Evolutionary conservation across 2,329 filamentous ascomycete species (phyloP), one percentile per base, ranked within the genome.

Genomic region (Ophiosphaerella narmari): DNA sequence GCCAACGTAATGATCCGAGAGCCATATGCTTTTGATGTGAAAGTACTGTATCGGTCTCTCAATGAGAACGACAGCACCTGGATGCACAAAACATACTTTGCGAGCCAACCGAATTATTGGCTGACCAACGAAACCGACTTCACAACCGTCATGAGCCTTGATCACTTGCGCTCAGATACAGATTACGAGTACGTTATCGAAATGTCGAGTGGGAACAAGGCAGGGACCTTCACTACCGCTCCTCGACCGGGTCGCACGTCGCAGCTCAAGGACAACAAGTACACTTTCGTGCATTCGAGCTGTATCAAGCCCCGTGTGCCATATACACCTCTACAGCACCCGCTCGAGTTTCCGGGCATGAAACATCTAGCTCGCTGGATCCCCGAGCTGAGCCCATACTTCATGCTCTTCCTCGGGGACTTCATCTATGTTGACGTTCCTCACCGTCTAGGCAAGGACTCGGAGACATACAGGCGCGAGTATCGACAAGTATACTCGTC

Each of bases 401-500:
- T 86, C 59, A 86, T 86, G 83, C 74, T 86, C 14, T 86, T 86
- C 73, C 79, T 95, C 0, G 90, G 91, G 32, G 90, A 95, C 65
- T 95, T 94, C 68, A 93, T 95, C 67, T 95, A 95, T 67, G 83
- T 90, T 32, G 94, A 99, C 65, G 93, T 97, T 0, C 93, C 93
- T 0, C 81, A 85, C 40, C 85, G 88, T 8, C 88, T 92, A 68
- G 91, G 91, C 9, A 85, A 82, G 35, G 81, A 84, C 0, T 77
- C 81, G 1, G 86, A 90, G 46, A 86, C 91, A 64, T 99, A 97
- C 71, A 85, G 92, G 42, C 85, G 90, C 67, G 91, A 97, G 68
- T 99, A 99, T 68, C 87, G 93, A 16, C 91, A 95, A 63, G 87
- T 97, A n/a, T 99, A 99, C 67, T 88, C 90, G 0, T 96, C 92